These are phyloP conservation scores for Picea glauca DNA, from an alignment of 75 land plant species.

Conservation along the genomic window DNA sequence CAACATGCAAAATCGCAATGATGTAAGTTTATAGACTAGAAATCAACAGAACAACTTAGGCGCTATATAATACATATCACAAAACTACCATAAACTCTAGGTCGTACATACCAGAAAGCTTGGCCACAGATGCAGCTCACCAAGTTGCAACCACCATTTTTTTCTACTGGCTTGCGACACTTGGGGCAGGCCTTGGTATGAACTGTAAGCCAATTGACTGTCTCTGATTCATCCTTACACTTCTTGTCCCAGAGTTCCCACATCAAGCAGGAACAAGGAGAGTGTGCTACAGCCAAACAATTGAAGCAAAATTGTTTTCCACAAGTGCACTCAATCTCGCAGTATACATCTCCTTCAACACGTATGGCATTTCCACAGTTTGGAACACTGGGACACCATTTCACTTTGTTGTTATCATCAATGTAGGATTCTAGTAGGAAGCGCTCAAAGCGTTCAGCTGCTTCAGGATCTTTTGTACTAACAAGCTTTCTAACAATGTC, in stretches of 20 bases:
- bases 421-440: constrained; percentile 84
- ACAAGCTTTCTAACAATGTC: constrained; percentile 64
- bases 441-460: constrained; percentile 68
- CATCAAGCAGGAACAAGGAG: constrained; percentile 86
- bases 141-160: constrained; percentile 86
- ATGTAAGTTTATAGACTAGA: neutral
- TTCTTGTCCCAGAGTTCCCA: constrained; percentile 90
- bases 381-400: constrained; percentile 95
- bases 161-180: constrained; percentile 87
- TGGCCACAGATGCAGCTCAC: constrained; percentile 84
- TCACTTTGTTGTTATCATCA: constrained; percentile 85
- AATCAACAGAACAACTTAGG: neutral
- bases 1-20: neutral
- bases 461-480: constrained; percentile 37
- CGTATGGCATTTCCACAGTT: constrained; percentile 92
- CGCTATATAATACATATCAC: neutral
- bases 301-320: constrained; percentile 84
- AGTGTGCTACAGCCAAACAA: constrained; percentile 75
- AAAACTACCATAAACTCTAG: neutral
- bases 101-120: constrained; percentile 60
- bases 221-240: constrained; percentile 88
- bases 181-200: constrained; percentile 90
- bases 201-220: constrained; percentile 75
- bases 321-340: constrained; percentile 86
- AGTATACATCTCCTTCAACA: constrained; percentile 61